phyloP scores from a whole-genome alignment of 139 green algal genomes.

The Coelastrella sp. region DNA sequence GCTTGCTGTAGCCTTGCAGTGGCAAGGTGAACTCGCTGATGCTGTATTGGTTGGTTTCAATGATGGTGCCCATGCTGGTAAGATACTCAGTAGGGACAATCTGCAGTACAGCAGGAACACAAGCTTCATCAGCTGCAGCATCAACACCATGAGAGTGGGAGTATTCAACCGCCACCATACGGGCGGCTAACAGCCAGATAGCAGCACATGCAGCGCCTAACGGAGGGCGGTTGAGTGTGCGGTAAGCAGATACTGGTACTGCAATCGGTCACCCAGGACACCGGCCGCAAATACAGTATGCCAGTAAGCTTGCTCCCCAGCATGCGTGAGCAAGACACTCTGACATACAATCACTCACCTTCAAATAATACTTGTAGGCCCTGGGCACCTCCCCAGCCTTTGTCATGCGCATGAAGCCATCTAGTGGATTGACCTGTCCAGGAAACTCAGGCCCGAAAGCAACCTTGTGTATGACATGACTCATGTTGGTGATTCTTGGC shows the following conservation, averaged over 20 bases:
- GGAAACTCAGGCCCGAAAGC: constrained; percentile 87
- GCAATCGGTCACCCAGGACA: no score
- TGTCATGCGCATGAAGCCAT: constrained; percentile 72
- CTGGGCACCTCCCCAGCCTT: constrained; percentile 56
- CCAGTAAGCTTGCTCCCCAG: no score
- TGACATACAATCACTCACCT: no score
- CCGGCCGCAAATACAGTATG: background rate
- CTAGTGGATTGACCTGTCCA: constrained; percentile 80
- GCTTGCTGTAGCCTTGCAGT: constrained; percentile 10
- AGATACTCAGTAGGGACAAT: constrained; percentile 89
- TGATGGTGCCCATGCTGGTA: constrained; percentile 55
- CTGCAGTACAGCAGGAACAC: constrained; percentile 80
- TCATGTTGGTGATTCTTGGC: constrained; percentile 87
- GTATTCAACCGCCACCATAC: no score
- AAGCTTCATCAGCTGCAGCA: constrained; percentile 11
- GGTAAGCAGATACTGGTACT: no score
- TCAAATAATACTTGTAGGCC: constrained; percentile 93
- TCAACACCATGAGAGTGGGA: background rate
- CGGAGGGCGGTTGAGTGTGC: no score
- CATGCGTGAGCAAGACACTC: no score
- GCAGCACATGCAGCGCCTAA: no score
- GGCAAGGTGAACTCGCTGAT: constrained; percentile 87
- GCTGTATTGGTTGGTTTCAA: constrained; percentile 90
- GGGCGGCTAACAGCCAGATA: background rate
- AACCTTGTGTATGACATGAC: constrained; percentile 88